A percentile compares a stretch with the other conserved stretches of the same genome.
These are phyloP conservation scores for Ophiostoma perfectum DNA, from an alignment of 2,329 filamentous ascomycete species.

Conservation along the genomic window DNA sequence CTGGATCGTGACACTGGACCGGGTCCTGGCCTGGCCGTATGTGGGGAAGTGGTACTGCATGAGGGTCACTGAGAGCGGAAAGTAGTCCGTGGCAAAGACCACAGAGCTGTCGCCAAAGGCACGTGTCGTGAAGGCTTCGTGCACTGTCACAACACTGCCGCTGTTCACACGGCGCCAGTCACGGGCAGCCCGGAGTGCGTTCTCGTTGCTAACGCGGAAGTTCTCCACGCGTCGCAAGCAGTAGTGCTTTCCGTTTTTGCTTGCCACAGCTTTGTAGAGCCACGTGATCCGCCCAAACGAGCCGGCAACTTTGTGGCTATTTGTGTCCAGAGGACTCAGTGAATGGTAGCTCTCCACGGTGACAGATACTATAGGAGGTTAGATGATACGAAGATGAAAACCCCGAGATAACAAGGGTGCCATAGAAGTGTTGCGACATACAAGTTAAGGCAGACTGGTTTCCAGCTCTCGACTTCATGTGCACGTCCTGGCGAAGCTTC, in stretches of 20 bases:
- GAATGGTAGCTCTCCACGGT: constrained; percentile 80
- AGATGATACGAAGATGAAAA: neutral
- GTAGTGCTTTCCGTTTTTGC: constrained; percentile 84
- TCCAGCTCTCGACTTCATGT: constrained; percentile 80
- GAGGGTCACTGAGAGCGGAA: constrained; percentile 83
- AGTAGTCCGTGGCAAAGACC: constrained; percentile 89
- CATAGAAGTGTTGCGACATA: constrained; percentile 9
- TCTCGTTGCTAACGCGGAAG: constrained; percentile 81
- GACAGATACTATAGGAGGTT: constrained; percentile 37
- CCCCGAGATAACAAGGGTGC: neutral
- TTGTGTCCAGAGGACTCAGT: constrained; percentile 80
- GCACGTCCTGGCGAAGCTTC: constrained; percentile 77
- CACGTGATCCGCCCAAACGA: constrained; percentile 81
- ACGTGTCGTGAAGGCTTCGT: constrained; percentile 89
- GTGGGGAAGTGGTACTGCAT: constrained; percentile 70
- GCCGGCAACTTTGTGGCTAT: constrained; percentile 44
- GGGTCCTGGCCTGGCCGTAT: constrained; percentile 36
- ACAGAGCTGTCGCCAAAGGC: constrained; percentile 93
- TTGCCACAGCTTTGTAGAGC: constrained; percentile 90
- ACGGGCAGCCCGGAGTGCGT: constrained; percentile 78
- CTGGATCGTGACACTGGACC: constrained; percentile 45
- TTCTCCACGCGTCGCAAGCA: constrained; percentile 81
- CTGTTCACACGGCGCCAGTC: constrained; percentile 84
- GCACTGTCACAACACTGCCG: constrained; percentile 74
- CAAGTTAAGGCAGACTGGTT: constrained; percentile 71